These are phyloP conservation scores for Saturnispora diversa DNA, from an alignment of 805 yeast species.

Conservation along the genomic window DNA sequence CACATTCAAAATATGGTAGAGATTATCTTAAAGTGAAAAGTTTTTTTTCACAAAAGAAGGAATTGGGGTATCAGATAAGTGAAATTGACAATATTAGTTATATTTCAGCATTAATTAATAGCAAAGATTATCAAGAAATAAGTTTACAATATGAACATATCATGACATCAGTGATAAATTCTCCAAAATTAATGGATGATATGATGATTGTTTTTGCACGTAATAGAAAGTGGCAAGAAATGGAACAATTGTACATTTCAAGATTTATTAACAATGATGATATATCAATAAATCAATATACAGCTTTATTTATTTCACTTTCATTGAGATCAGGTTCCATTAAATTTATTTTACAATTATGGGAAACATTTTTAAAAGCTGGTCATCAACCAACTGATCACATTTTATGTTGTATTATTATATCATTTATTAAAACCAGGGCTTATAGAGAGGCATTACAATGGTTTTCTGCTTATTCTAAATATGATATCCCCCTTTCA, in stretches of 20 bases:
- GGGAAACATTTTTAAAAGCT: conserved; percentile 38
- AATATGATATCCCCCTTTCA: conserved; percentile 26
- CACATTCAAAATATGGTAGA: conserved; percentile 21
- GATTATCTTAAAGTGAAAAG: conserved; percentile 12
- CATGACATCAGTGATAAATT: not conserved
- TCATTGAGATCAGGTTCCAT: conserved; percentile 42
- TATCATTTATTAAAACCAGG: conserved; percentile 32
- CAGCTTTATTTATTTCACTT: conserved; percentile 52
- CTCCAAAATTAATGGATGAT: conserved; percentile 8
- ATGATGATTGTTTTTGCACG: conserved; percentile 19
- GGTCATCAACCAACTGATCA: conserved; percentile 39
- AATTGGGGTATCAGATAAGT: conserved; percentile 8
- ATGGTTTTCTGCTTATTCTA: conserved; percentile 31
- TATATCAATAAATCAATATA: conserved; percentile 47
- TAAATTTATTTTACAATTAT: conserved; percentile 33
- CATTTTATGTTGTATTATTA: conserved; percentile 40
- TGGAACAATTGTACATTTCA: conserved; percentile 50
- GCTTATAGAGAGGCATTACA: conserved; percentile 31
- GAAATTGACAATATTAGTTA: conserved; percentile 19
- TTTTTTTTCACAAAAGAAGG: conserved; percentile 13
- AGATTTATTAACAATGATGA: conserved; percentile 46
- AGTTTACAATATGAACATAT: not conserved
- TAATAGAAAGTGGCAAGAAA: conserved; percentile 37
- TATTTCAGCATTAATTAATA: conserved; percentile 15
- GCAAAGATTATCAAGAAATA: conserved; percentile 6